Evolutionary conservation across 2,329 filamentous ascomycete genomes (phyloP).

Genomic region (Triangularia setosa): DNA sequence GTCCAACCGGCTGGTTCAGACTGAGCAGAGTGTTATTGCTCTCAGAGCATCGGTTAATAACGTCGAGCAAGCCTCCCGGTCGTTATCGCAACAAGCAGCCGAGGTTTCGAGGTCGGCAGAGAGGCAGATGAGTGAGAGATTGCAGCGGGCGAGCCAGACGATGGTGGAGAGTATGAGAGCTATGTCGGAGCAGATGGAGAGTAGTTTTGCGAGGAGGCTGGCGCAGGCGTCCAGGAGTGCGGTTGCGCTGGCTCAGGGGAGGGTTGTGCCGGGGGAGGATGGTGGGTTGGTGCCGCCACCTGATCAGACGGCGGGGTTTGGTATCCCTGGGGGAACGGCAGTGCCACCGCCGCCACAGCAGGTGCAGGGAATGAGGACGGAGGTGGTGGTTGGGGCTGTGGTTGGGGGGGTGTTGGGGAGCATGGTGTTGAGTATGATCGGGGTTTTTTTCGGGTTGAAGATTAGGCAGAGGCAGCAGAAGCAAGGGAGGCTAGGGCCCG

Average conservation of each 20-base stretch:
- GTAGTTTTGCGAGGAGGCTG: slow-evolving; percentile 28
- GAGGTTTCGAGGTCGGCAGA: slow-evolving; percentile 24
- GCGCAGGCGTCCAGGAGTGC: slow-evolving; percentile 28
- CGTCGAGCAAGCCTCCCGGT: slow-evolving; percentile 26
- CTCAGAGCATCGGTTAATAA: slow-evolving; percentile 22
- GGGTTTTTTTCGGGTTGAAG: slow-evolving; percentile 36
- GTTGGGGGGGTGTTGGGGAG: slow-evolving; percentile 41
- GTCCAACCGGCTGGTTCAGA: slow-evolving; percentile 27
- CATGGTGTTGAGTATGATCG: slow-evolving; percentile 37
- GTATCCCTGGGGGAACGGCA: slow-evolving; percentile 23
- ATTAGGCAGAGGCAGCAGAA: slow-evolving; percentile 26
- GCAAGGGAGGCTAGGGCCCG: not conserved
- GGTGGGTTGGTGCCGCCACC: slow-evolving; percentile 33
- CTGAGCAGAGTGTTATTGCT: slow-evolving; percentile 20
- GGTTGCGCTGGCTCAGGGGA: slow-evolving; percentile 22
- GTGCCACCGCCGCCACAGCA: slow-evolving; percentile 7
- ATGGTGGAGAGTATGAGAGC: slow-evolving; percentile 28
- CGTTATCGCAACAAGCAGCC: slow-evolving; percentile 23
- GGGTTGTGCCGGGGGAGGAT: slow-evolving; percentile 31
- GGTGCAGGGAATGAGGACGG: slow-evolving; percentile 34
- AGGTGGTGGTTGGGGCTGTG: slow-evolving; percentile 39
- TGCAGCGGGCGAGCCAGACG: slow-evolving; percentile 26
- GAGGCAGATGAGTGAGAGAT: slow-evolving; percentile 18
- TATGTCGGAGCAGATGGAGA: slow-evolving; percentile 27
- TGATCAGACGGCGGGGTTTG: slow-evolving; percentile 36